Evolutionary conservation across 306 rosid genomes (phyloP).

Genomic region (Crataegus laevigata): DNA sequence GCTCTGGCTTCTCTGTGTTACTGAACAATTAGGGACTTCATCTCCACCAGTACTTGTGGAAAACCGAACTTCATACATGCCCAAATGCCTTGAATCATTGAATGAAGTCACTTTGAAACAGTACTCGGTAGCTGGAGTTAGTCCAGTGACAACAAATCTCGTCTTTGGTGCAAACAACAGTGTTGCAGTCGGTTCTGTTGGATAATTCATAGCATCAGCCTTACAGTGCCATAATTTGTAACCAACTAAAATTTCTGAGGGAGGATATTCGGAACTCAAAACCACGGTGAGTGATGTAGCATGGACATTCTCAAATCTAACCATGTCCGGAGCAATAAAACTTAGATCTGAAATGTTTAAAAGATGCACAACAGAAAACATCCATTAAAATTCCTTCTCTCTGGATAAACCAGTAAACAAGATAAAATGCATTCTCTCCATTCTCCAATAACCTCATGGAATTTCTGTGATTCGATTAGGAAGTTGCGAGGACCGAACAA

Average conservation of each 20-base stretch:
- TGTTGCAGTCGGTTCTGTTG: constrained; percentile 49
- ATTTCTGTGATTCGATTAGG: neutral
- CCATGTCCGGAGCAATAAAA: constrained; percentile 38
- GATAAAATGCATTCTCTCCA: neutral
- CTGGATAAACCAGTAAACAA: neutral
- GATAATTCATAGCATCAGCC: constrained; percentile 44
- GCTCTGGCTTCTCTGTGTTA: constrained; percentile 76
- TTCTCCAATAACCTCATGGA: neutral
- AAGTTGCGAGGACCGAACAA: neutral
- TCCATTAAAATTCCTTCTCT: neutral
- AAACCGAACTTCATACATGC: constrained; percentile 47
- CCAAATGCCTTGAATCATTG: constrained; percentile 30
- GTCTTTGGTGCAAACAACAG: constrained; percentile 38
- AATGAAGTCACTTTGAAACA: constrained; percentile 50
- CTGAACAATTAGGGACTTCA: constrained; percentile 50
- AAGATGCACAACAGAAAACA: neutral
- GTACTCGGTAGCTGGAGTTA: constrained; percentile 68
- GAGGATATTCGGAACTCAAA: constrained; percentile 43
- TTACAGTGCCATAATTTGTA: constrained; percentile 71
- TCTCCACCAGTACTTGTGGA: constrained; percentile 51
- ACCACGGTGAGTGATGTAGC: constrained; percentile 56
- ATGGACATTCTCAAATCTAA: constrained; percentile 65
- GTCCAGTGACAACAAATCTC: constrained; percentile 44
- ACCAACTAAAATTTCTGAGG: constrained; percentile 31
- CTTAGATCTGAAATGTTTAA: constrained; percentile 41